Evolutionary conservation across 116 monocot genomes (phyloP).

Genomic region (Zostera marina): DNA sequence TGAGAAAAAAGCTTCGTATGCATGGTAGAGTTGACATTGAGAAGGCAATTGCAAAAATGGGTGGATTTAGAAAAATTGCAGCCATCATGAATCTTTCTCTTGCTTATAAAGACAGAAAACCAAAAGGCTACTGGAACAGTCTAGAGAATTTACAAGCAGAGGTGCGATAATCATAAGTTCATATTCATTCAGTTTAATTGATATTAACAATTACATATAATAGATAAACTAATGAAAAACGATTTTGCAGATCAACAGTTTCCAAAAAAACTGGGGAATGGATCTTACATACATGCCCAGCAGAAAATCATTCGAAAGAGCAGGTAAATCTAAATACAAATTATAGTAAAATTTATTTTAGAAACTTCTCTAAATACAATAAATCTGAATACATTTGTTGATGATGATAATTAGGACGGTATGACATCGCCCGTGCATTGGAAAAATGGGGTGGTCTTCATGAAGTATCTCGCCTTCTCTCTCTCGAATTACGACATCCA

Average conservation of each 20-base stretch:
- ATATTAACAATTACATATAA: too few relatives aligned
- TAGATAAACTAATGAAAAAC: too few relatives aligned
- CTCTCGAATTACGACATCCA: constrained; percentile 49
- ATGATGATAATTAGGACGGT: constrained; percentile 33
- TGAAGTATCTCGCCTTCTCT: constrained; percentile 82
- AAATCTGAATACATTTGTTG: background rate
- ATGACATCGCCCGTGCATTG: constrained; percentile 90
- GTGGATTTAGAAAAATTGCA: constrained; percentile 88
- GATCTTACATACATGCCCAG: constrained; percentile 92
- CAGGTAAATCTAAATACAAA: constrained; percentile 50
- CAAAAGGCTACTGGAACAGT: constrained; percentile 95
- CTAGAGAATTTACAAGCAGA: constrained; percentile 90
- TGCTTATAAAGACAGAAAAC: constrained; percentile 91
- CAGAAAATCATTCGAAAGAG: constrained; percentile 91
- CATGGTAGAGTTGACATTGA: constrained; percentile 95
- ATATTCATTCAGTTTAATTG: too few relatives aligned
- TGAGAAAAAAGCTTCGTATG: constrained; percentile 83
- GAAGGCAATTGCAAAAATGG: constrained; percentile 86
- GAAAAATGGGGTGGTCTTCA: constrained; percentile 97
- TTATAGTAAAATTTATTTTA: background rate
- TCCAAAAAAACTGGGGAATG: constrained; percentile 94
- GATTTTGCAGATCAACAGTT: constrained; percentile 55
- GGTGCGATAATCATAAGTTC: too few relatives aligned
- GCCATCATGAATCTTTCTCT: constrained; percentile 68
- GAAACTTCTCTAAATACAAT: too few relatives aligned